Conservation (phyloP, 1,139 yeast genomes). For the Candida freyschussii region DNA sequence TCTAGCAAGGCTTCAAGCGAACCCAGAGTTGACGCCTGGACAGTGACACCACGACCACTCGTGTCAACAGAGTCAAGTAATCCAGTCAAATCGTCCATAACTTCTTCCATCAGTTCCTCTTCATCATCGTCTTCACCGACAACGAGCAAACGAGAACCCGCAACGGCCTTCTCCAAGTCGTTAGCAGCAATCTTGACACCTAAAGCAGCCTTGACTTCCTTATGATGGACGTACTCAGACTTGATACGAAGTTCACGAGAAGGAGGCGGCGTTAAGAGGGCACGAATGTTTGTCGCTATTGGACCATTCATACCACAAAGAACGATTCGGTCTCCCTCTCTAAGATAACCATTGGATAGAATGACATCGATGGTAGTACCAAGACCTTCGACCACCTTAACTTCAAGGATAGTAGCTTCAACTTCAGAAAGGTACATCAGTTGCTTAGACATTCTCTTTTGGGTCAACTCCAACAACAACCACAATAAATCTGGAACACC, state of each 20-base stretch:
- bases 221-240: conserved; percentile 90
- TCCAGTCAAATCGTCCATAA: conserved; percentile 97
- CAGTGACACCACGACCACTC: conserved; percentile 94
- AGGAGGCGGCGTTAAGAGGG: conserved; percentile 96
- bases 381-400: conserved; percentile 96
- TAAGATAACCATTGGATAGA: conserved; percentile 86
- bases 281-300: conserved; percentile 94
- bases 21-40: conserved; percentile 97
- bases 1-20: conserved; percentile 94
- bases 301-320: conserved; percentile 99
- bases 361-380: conserved; percentile 99
- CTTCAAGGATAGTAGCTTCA: conserved; percentile 96
- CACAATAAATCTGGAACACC: conserved; percentile 99
- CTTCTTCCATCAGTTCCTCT: conserved; percentile 96
- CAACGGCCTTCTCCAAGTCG: conserved; percentile 97
- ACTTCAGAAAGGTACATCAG: conserved; percentile 91
- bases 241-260: conserved; percentile 93
- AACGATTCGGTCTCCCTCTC: conserved; percentile 93
- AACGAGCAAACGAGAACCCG: conserved; percentile 93
- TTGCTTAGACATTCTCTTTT: conserved; percentile 98
- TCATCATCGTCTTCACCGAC: conserved; percentile 98
- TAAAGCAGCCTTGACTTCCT: conserved; percentile 96
- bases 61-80: conserved; percentile 91
- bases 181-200: conserved; percentile 99
- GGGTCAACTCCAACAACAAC: conserved; percentile 91